Evolutionary conservation across 768 basidiomycete genomes (phyloP).

Genomic region (Russula earlei): DNA sequence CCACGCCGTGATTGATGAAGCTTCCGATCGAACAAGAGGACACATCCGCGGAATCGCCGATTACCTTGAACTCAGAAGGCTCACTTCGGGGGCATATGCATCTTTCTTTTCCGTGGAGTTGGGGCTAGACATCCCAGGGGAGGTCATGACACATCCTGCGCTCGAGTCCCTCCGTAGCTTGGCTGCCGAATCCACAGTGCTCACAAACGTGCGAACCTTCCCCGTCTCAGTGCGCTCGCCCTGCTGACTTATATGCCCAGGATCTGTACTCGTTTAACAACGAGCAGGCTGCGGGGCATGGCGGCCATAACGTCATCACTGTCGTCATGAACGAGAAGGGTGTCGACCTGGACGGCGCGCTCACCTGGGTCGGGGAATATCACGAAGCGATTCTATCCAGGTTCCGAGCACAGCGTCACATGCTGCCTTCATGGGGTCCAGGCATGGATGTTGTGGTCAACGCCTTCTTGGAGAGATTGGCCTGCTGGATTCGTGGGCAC

Average conservation of each 20-base stretch:
- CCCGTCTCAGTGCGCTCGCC: not conserved
- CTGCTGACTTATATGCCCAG: conserved; percentile 17
- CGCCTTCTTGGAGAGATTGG: conserved; percentile 31
- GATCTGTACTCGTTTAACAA: conserved; percentile 34
- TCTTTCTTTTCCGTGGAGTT: conserved; percentile 31
- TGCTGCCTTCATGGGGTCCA: conserved; percentile 30
- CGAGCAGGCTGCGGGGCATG: conserved; percentile 33
- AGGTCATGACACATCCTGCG: conserved; percentile 32
- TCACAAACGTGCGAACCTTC: conserved; percentile 29
- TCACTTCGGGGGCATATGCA: conserved; percentile 33
- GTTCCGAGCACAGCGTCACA: conserved; percentile 26
- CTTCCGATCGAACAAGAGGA: conserved; percentile 28
- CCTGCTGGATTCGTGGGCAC: conserved; percentile 30
- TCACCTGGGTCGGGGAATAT: conserved; percentile 28
- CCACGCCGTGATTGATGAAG: conserved; percentile 27
- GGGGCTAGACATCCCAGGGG: conserved; percentile 32
- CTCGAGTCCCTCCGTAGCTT: conserved; percentile 26
- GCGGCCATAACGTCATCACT: conserved; percentile 33
- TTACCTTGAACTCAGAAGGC: conserved; percentile 34
- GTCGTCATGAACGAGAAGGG: conserved; percentile 32
- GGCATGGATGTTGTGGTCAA: conserved; percentile 28
- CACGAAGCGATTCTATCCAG: conserved; percentile 23
- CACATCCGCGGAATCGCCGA: conserved; percentile 30
- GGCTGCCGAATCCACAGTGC: conserved; percentile 30
- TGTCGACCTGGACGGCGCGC: conserved; percentile 29